Evolutionary conservation across 495 filamentous ascomycete species (phyloP), one percentile per base, ranked within the genome.

Genomic region (Hypoxylon rickii): DNA sequence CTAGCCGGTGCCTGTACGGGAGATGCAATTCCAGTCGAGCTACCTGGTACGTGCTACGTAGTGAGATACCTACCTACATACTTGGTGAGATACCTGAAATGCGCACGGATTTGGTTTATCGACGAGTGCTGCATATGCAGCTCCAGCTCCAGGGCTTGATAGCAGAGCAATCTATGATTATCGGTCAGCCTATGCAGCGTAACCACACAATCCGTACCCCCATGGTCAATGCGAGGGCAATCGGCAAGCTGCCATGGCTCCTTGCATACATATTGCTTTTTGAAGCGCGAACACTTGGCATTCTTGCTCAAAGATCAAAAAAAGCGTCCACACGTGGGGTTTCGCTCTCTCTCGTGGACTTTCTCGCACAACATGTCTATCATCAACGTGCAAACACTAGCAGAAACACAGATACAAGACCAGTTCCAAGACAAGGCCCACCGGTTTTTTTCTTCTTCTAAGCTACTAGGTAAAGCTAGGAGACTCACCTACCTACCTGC

Each of bases 81-180:
- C 31, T 24, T 43, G 34, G 32, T 29, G 10, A 10, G 24, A 10
- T 29, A 29, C 4, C 24, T 4, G n/a, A n/a, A 11, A 52, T 54
- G 22, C 48, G 57, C 43, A 64, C 50, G 51, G 40, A 64, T 58
- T 55, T 64, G 55, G 55, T 38, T 59, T 51, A 44, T 52, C 19
- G 40, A 59, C n/a, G n/a, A n/a, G n/a, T 45, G 45, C 58, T 39
- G 46, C 58, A 61, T 51, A 62, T 64, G 61, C 61, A 63, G 19
- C 44, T 55, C 53, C n/a, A n/a, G n/a, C n/a, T n/a, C n/a, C n/a
- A n/a, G n/a, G n/a, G n/a, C n/a, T n/a, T n/a, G 44, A 63, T 51
- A 58, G 47, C 43, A 63, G 50, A 58, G 60, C 61, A 64, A 64
- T 64, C 61, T 64, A 64, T 64, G 61, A 59, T 64, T 64, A 64